These are phyloP conservation scores for Candida sp. DNA, from an alignment of 1,139 yeast genomes.

Conservation along the genomic window DNA sequence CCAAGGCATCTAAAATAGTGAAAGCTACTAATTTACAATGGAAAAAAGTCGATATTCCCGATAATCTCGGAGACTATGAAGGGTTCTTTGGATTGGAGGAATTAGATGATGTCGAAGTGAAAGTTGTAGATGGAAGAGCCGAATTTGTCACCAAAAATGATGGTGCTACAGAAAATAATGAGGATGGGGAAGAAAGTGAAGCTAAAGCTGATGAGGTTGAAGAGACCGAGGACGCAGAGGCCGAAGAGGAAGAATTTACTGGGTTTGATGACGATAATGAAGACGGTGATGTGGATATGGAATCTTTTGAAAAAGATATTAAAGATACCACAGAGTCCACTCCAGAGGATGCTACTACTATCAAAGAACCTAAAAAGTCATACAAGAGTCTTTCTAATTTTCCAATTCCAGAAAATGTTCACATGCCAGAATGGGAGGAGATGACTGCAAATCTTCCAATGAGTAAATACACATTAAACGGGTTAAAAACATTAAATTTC, in stretches of 20 bases:
- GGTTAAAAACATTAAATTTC: constrained; percentile 59
- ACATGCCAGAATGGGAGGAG: constrained; percentile 60
- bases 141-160: constrained; percentile 56
- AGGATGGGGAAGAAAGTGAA: constrained; percentile 6
- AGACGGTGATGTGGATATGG: constrained; percentile 13
- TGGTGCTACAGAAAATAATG: constrained; percentile 13
- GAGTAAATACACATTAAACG: constrained; percentile 55
- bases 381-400: constrained; percentile 6
- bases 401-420: constrained; percentile 38
- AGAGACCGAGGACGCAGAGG: constrained; percentile 12
- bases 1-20: constrained; percentile 40
- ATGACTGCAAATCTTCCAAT: constrained; percentile 27
- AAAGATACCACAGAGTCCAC: constrained; percentile 11
- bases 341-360: background rate
- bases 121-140: constrained; percentile 60
- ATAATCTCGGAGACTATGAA: constrained; percentile 79
- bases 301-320: constrained; percentile 13
- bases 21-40: constrained; percentile 57
- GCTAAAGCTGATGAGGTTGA: constrained; percentile 7
- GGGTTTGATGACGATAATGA: constrained; percentile 7
- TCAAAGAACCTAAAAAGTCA: constrained; percentile 1
- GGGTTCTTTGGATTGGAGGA: constrained; percentile 94
- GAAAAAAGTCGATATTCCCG: constrained; percentile 83
- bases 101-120: constrained; percentile 86
- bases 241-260: constrained; percentile 9